A percentile compares a stretch with the other conserved stretches of the same genome.
Conservation (phyloP, 1,139 yeast species). For the Taphrina sp. region DNA sequence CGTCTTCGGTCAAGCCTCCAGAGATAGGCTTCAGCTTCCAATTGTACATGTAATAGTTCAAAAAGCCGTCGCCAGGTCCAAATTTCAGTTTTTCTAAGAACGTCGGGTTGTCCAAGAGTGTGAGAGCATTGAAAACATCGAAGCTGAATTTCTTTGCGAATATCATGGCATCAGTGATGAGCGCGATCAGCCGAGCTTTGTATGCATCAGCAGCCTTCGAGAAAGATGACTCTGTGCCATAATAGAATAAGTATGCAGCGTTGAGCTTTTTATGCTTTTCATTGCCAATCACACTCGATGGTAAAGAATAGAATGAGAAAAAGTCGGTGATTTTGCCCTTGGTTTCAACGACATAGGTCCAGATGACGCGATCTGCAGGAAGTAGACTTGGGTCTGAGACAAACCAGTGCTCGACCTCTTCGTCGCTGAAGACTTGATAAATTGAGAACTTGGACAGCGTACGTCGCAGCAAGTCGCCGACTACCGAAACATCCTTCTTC, state of each 20-base stretch:
- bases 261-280: conserved; percentile 66
- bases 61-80: conserved; percentile 90
- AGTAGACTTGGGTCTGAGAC: conserved; percentile 48
- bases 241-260: conserved; percentile 85
- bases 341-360: conserved; percentile 74
- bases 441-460: conserved; percentile 72
- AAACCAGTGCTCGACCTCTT: conserved; percentile 82
- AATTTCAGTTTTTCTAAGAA: conserved; percentile 81
- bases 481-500: conserved; percentile 62
- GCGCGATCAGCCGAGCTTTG: conserved; percentile 57
- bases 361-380: conserved; percentile 55
- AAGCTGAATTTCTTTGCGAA: conserved; percentile 64
- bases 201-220: conserved; percentile 46
- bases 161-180: conserved; percentile 75
- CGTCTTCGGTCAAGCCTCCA: conserved; percentile 28
- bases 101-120: conserved; percentile 82
- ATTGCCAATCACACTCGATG: conserved; percentile 78
- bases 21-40: conserved; percentile 55
- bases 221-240: conserved; percentile 65
- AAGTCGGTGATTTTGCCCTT: conserved; percentile 75
- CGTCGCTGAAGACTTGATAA: conserved; percentile 63
- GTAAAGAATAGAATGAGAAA: conserved; percentile 82
- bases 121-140: conserved; percentile 91
- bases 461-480: conserved; percentile 55
- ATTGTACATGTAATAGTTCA: conserved; percentile 88